Base-by-base conservation (phyloP, 345 rosid genomes). In the Sisymbrium altissimum region DNA sequence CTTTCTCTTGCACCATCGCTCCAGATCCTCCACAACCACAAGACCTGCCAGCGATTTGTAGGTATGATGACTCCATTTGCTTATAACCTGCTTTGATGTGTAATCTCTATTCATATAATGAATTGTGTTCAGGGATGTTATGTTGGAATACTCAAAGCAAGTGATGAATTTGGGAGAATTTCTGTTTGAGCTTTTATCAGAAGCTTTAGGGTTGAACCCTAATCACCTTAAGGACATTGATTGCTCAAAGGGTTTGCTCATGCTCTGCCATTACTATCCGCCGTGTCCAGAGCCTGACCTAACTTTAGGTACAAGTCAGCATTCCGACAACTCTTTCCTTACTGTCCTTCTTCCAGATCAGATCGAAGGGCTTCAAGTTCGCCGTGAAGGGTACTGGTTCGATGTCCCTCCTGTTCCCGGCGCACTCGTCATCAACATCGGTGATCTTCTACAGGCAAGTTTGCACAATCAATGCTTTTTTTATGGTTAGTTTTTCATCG, bases 391-490 rank as follows among this genome's bases (percentile, higher is more conserved):
- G 11, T 70, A 43, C 9, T 84, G 88, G 87, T 5, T 84, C 30
- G 84, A 86, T 77, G 79, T 86, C 12, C 83, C 84, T 35, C 72
- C 70, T 0, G 45, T 60, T 35, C 88, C 86, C 14, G 87, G 81
- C 2, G 84, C 92, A 6, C 72, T 86, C 1, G 81, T 84, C 17
- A 66, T 86, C 59, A 84, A 84, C 74, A 63, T 85, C 4, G 92
- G 92, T 1, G 89, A 85, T 49, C 82, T 87, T 70, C 75, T 85
- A 0, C 89, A 85, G 83, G 92, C 45, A 83, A 65, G 86, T 45
- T 64, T 49, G 3, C 43, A 13, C 60, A 23, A 5, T 23, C 57
- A 19, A 40, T 29, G 30, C 12, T 23, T 12, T 1, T 57, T 12
- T 1, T 44, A 17, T 19, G 8, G 8, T 32, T 40, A n/a, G 17